A percentile compares a stretch with the other conserved stretches of the same genome.
These are phyloP conservation scores for Magnolia kwangsiensis DNA, from an alignment of 164 flowering plant species.

Conservation along the genomic window DNA sequence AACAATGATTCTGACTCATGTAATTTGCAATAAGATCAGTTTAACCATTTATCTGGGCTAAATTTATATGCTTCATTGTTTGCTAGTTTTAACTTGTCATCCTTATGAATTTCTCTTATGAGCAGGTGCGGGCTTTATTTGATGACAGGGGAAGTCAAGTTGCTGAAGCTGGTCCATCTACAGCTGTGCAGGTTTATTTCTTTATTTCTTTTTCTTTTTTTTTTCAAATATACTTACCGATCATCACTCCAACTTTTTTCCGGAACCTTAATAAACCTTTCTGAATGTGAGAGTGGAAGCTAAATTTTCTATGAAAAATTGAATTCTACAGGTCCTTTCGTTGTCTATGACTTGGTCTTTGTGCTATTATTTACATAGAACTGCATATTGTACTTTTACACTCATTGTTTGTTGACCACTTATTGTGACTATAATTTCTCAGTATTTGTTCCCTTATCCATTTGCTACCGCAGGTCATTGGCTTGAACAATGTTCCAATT, in stretches of 20 bases:
- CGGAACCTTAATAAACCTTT: neutral
- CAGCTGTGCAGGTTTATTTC: constrained; percentile 93
- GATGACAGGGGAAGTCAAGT: constrained; percentile 75
- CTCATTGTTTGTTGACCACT: neutral
- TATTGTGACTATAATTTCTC: constrained; percentile 1
- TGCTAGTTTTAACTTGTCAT: constrained; percentile 2
- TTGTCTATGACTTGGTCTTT: neutral
- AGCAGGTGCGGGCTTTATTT: constrained; percentile 82
- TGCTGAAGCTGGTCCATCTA: constrained; percentile 82
- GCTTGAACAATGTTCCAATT: constrained; percentile 74
- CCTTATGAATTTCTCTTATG: constrained; percentile 9
- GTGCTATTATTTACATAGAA: neutral
- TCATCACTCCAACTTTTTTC: neutral
- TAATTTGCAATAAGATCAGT: neutral
- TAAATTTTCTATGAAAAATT: neutral
- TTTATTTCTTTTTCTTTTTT: constrained; percentile 5
- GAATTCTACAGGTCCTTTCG: neutral
- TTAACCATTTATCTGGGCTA: neutral
- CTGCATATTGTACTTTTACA: neutral
- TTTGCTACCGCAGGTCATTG: constrained; percentile 58
- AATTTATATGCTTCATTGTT: neutral
- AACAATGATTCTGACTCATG: neutral
- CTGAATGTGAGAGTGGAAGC: neutral
- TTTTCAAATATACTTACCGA: neutral
- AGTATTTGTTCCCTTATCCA: neutral